Base-by-base conservation (phyloP, 2,329 filamentous ascomycete species). In the Cordyceps militaris region DNA sequence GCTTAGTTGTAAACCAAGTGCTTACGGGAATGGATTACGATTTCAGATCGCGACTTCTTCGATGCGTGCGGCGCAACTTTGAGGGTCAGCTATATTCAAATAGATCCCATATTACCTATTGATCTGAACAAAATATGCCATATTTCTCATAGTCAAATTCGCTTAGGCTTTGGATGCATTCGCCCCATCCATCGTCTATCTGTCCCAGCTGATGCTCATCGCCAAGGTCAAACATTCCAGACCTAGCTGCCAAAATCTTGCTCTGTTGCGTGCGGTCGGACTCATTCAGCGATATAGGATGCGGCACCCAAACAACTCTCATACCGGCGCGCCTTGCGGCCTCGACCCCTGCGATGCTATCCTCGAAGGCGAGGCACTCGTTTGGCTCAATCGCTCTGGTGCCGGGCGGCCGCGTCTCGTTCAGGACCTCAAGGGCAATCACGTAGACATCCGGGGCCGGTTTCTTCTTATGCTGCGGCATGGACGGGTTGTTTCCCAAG, bases 401-500 rank as follows among this genome's bases (percentile, higher is more conserved):
- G 0, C 73, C 75, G 42, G 75, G 74, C 3, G 73, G 70, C 14
- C 85, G 66, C 3, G 77, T 73, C 23, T 74, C 74, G 67, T 90
- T 90, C 59, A 90, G 78, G 0, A 77, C 80, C 66, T 83, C 75
- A 47, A 91, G 70, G 1, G 87, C 87, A 1, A 89, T 70, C 9
- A 89, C 70, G 66, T 88, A 91, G 55, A 90, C 90, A 67, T 91
- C 86, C 3, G 87, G 87, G 9, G 86, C 78, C 1, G 87, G 87
- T 68, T 91, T 91, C 2, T 86, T 86, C 24, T 84, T 70, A 0
- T 86, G 86, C 11, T 72, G 67, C 1, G 76, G 76, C 60, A 90
- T 84, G 16, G 86, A 74, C 1, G 76, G 71, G 63, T 90, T 86
- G 63, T 89, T 86, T 2, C 87, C 87, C 1, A 87, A 69, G 0